Base-by-base conservation (phyloP, 345 rosid species). In the Theobroma cacao region DNA sequence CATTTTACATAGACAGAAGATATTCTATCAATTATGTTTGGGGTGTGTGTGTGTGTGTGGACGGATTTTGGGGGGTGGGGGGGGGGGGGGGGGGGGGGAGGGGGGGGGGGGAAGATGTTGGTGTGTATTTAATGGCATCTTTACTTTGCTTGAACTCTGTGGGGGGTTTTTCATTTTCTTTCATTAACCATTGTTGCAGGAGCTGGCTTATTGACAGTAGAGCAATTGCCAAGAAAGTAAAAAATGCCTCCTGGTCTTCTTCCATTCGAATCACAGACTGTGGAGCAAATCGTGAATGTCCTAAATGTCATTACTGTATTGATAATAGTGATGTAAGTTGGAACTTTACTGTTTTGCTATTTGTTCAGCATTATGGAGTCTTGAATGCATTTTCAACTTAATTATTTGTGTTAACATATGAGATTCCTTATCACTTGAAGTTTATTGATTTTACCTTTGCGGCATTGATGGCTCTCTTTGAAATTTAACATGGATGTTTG, bases 301-400 rank as follows among this genome's bases (percentile, higher is more conserved):
- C 98, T 30, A 88, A 89, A 48, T 96, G 99, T 82, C 83, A 85
- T 81, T 64, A 33, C 84, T 72, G 34, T 59, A 94, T 94, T 53
- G 91, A 92, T 72, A 96, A 92, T 82, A 89, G 86, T 82, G 95
- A 94, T 89, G 99, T 96, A 78, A 88, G 95, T 70, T 47, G 28
- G 68, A 72, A 24, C 40, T 14, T 74, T 1, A 26, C 10, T 52
- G 28, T 26, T 67, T 43, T 67, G 40, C 12, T 66, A 15, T 53
- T 77, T 50, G n/a, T 2, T 12, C n/a, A n/a, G 28, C 10, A 33
- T 4, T 24, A 15, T 48, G 30, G 69, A 8, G 38, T 47, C n/a
- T 26, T 56, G 9, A 56, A 56, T 9, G 3, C 24, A 31, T 34
- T 47, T 30, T 11, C n/a, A n/a, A n/a, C n/a, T n/a, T n/a, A n/a